These are phyloP conservation scores for Amaranthus palmeri DNA, from an alignment of 148 eudicot species.

Conservation along the genomic window DNA sequence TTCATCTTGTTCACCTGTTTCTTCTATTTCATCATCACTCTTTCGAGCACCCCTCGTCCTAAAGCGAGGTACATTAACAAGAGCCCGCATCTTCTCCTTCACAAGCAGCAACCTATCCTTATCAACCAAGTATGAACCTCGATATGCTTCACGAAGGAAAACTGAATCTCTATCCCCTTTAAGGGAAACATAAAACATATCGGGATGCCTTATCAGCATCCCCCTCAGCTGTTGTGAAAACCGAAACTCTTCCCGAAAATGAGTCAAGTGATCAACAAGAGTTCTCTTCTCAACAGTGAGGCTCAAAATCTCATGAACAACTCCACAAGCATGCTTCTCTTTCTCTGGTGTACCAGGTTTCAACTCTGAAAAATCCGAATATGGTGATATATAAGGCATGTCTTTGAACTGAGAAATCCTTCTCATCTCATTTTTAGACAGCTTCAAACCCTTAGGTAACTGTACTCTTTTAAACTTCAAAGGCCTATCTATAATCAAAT, in stretches of 20 bases:
- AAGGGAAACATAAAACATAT: constrained; percentile 90
- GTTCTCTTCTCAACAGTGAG: constrained; percentile 86
- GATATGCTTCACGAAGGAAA: constrained; percentile 89
- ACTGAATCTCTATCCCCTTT: constrained; percentile 96
- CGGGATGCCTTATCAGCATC: constrained; percentile 97
- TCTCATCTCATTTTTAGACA: constrained; percentile 86
- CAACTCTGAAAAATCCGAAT: constrained; percentile 77
- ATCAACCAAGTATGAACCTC: constrained; percentile 77
- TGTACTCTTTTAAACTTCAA: constrained; percentile 67
- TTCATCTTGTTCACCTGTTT: constrained; percentile 16
- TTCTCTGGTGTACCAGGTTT: constrained; percentile 66
- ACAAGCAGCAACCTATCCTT: constrained; percentile 66
- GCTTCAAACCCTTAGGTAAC: constrained; percentile 77
- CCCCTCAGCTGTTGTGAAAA: constrained; percentile 97
- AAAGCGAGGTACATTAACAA: constrained; percentile 63
- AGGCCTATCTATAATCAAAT: constrained; percentile 90
- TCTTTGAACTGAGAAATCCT: constrained; percentile 74
- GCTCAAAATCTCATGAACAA: constrained; percentile 92
- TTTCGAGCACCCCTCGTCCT: constrained; percentile 38
- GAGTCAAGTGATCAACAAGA: constrained; percentile 94
- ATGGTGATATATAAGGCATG: constrained; percentile 88
- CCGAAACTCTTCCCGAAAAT: constrained; percentile 92
- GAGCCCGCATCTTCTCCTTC: constrained; percentile 91
- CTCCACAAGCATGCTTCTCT: constrained; percentile 94
- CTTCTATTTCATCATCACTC: constrained; percentile 30